These are phyloP conservation scores for Penicillium daleae DNA, from an alignment of 495 filamentous ascomycete species.

Conservation along the genomic window DNA sequence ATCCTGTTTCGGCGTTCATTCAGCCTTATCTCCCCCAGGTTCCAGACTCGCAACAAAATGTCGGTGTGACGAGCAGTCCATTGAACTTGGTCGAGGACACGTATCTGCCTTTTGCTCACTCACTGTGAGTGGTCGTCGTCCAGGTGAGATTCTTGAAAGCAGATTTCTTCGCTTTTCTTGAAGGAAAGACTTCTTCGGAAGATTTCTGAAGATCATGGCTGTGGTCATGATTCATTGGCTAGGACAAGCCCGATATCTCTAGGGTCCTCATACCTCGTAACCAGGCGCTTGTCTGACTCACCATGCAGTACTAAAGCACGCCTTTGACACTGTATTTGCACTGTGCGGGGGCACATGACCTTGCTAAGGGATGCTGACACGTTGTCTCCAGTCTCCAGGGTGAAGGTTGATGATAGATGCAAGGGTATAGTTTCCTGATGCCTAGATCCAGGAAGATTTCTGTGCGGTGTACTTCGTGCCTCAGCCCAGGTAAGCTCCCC, in stretches of 20 bases:
- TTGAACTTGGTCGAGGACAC: not conserved
- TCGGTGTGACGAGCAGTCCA: conserved; percentile 8
- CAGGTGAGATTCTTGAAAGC: not conserved
- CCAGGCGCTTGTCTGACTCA: conserved; percentile 3
- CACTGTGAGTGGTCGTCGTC: not conserved
- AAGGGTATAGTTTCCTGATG: conserved; percentile 2
- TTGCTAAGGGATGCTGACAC: conserved; percentile 20
- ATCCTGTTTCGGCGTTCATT: not conserved
- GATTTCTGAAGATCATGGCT: not conserved
- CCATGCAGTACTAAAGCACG: conserved; percentile 16
- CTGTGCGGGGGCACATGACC: conserved; percentile 21
- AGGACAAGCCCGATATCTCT: not conserved
- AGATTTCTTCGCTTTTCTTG: not conserved
- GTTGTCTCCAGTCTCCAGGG: conserved; percentile 12
- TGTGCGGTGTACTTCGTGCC: not conserved
- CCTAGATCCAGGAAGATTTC: not conserved
- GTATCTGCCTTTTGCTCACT: not conserved
- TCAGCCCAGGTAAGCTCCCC: not conserved
- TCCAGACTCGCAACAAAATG: conserved; percentile 6
- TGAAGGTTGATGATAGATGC: not conserved
- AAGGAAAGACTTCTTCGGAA: not conserved
- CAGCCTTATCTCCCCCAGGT: conserved; percentile 13
- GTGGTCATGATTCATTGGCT: not conserved
- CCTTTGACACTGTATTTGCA: conserved; percentile 10
- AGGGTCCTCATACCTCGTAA: conserved; percentile 7